phyloP scores from a whole-genome alignment of 139 green algal species.

The Haematococcus sp. region DNA sequence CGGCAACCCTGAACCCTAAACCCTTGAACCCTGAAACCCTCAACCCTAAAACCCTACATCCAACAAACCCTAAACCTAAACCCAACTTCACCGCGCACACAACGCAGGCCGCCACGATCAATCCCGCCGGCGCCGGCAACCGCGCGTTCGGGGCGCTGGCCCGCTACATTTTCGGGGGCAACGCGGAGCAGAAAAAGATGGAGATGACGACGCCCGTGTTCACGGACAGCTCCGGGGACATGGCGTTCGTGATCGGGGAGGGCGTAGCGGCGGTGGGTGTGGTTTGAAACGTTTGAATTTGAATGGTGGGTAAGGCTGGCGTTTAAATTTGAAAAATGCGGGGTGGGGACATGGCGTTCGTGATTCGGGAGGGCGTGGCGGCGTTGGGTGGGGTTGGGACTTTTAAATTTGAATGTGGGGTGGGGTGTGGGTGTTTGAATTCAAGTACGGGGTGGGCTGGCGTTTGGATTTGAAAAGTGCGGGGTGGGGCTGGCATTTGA shows the following conservation, averaged over 20 bases:
- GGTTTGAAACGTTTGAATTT: background rate
- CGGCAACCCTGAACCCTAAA: too few species aligned
- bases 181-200: slow-evolving; percentile 46
- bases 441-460: background rate
- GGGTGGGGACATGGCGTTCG: slow-evolving; percentile 62
- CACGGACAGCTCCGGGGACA: slow-evolving; percentile 29
- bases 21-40: too few species aligned
- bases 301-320: background rate
- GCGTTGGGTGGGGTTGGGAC: background rate
- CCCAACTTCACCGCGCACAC: background rate
- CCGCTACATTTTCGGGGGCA: slow-evolving; percentile 84
- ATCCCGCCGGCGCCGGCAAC: slow-evolving; percentile 20
- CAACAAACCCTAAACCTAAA: too few species aligned
- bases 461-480: background rate
- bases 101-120: slow-evolving; percentile 1
- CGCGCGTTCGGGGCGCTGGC: slow-evolving; percentile 52
- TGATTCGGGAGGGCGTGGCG: slow-evolving; percentile 22
- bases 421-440: background rate
- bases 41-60: too few species aligned
- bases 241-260: slow-evolving; percentile 53
- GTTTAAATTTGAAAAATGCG: background rate
- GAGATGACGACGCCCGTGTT: slow-evolving; percentile 64
- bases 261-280: background rate
- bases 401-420: background rate
- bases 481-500: too few species aligned